Conservation (phyloP, 305 asterid genomes). For the Euphrasia arctica region DNA sequence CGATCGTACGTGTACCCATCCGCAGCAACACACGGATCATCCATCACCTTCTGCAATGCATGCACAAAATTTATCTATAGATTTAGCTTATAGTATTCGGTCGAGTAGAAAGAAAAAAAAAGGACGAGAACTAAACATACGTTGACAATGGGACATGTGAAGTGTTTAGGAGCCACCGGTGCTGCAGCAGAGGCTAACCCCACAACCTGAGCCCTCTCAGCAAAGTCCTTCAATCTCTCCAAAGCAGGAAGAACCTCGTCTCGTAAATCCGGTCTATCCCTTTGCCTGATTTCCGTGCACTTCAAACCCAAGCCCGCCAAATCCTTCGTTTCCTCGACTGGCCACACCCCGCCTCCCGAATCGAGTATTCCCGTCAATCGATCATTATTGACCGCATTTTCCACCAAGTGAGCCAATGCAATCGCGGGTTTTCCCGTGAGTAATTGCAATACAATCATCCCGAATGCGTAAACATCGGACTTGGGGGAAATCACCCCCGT, state of each 20-base stretch:
- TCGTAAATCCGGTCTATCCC: conserved; percentile 62
- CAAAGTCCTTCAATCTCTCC: conserved; percentile 56
- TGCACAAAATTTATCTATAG: background rate
- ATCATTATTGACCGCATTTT: conserved; percentile 45
- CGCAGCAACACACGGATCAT: conserved; percentile 83
- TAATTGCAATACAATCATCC: conserved; percentile 71
- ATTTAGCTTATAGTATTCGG: background rate
- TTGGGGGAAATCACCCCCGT: conserved; percentile 66
- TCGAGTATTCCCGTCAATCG: conserved; percentile 46
- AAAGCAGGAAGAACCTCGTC: conserved; percentile 58
- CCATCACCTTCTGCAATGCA: conserved; percentile 64
- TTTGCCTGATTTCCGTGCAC: conserved; percentile 65
- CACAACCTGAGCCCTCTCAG: conserved; percentile 40
- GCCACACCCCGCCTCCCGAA: conserved; percentile 68
- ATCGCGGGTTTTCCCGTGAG: conserved; percentile 75
- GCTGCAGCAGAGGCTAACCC: conserved; percentile 21
- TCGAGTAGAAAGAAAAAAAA: no score
- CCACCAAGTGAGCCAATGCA: conserved; percentile 58
- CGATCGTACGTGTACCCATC: conserved; percentile 80
- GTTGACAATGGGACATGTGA: conserved; percentile 72
- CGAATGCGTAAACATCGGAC: conserved; percentile 80
- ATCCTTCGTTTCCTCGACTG: conserved; percentile 54
- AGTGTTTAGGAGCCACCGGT: conserved; percentile 55
- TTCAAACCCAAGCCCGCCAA: conserved; percentile 57
- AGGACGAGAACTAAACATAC: conserved; percentile 30